Evolutionary conservation across 1,284 basidiomycete genomes (phyloP), one percentile per base, ranked within the genome.

Genomic region (Gymnopus androsaceus): DNA sequence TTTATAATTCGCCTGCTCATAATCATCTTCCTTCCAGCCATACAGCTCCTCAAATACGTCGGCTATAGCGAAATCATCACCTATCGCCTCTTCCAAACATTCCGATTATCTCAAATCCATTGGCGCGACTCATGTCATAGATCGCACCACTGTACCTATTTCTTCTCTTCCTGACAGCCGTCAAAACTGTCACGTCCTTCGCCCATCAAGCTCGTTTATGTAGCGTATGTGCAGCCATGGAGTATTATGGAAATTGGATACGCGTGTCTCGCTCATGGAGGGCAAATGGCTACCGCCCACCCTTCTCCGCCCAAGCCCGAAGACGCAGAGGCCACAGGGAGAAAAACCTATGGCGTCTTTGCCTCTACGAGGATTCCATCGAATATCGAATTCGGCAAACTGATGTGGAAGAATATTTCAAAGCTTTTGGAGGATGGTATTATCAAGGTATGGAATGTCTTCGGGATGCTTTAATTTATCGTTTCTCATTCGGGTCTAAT

Each of bases 41-140:
- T 79, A 31, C 75, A 80, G 57, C 66, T 37, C 3, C 15, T 37
- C 36, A 15, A 37, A 15, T 14, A n/a, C 36, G n/a, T 37, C 15
- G 15, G 36, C 3, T 77, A 75, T 62, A 62, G 59, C 3, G 69
- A 67, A 4, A 75, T 77, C 51, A 68, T 77, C 58, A 63, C 74
- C 11, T 76, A 77, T n/a, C 4, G 68, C 75, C 0, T 77, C 75
- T 19, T 49, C 63, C 9, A 60, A 66, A 44, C 73, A 79, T 60
- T 58, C 56, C 3, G 68, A 61, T 1, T 63, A 68, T 40, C 64
- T 78, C 54, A 69, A 68, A 46, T 68, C 69, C 1, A 64, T 75
- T 38, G 79, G 79, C 4, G 79, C 76, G 1, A 75, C 73, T 3
- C 72, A 73, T 44, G 63, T 73, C 49, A 61, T 79, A 61, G 71